Percentiles rank a stretch among this genome's conserved stretches.
phyloP scores from a whole-genome alignment of 176 grass and related monocot genomes.

The Musa acuminata region DNA sequence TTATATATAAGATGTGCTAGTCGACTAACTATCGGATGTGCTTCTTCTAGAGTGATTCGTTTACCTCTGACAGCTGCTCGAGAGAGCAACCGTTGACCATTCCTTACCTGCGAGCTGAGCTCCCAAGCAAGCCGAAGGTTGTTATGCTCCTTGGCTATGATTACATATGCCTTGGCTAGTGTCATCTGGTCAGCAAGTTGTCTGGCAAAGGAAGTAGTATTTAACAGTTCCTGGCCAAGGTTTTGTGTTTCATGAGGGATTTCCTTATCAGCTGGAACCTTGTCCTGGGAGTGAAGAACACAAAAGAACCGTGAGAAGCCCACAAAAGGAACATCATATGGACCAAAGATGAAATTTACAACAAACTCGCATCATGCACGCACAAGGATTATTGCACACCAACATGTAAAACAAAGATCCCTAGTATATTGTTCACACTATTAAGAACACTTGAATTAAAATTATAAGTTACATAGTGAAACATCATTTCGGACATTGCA shows the following conservation, averaged over 20 bases:
- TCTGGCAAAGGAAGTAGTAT: slow-evolving; percentile 3
- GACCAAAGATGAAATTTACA: too few species aligned
- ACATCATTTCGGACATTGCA: too few species aligned
- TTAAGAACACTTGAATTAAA: too few species aligned
- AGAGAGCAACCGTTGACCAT: slow-evolving; percentile 8
- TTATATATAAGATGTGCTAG: slow-evolving; percentile 14
- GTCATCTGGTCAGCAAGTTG: slow-evolving; percentile 17
- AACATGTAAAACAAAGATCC: too few species aligned
- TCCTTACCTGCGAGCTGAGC: slow-evolving; percentile 12
- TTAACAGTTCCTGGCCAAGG: slow-evolving; percentile 5
- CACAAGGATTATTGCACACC: too few species aligned
- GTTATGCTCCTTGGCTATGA: slow-evolving; percentile 9
- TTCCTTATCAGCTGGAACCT: neutral
- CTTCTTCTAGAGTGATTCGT: slow-evolving; percentile 7
- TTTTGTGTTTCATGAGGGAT: neutral
- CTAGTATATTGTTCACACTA: too few species aligned
- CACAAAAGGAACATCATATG: neutral
- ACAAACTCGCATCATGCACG: too few species aligned
- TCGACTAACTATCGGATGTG: neutral
- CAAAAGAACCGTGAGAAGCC: neutral
- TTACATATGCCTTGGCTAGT: slow-evolving; percentile 3
- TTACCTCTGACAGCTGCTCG: slow-evolving; percentile 6
- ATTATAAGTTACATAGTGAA: too few species aligned
- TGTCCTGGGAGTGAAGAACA: neutral
- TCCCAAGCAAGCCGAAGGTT: slow-evolving; percentile 15